Conservation (phyloP, 1,139 yeast species). For the Meyerozyma guilliermondii region DNA sequence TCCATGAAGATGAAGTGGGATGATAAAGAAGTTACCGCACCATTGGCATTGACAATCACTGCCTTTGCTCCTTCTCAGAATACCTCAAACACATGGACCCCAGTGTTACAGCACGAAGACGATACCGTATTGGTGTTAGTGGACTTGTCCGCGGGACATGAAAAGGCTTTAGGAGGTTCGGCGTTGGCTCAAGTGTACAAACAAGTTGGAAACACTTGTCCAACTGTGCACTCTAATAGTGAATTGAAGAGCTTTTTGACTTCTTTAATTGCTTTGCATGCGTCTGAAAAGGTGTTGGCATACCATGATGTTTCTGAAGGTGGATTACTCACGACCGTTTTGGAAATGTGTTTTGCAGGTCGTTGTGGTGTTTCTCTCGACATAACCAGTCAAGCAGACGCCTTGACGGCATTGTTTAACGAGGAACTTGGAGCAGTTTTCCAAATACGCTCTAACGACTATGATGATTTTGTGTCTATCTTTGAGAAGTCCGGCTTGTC, state of each 20-base stretch:
- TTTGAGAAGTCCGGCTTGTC: constrained; percentile 58
- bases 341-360: constrained; percentile 97
- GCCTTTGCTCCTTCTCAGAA: constrained; percentile 86
- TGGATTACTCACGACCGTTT: constrained; percentile 78
- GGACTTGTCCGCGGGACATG: constrained; percentile 62
- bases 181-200: constrained; percentile 91
- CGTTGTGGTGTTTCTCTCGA: constrained; percentile 67
- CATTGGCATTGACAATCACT: constrained; percentile 86
- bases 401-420: constrained; percentile 63
- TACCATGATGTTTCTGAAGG: constrained; percentile 98
- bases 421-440: constrained; percentile 97
- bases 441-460: constrained; percentile 63
- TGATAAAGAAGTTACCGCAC: constrained; percentile 88
- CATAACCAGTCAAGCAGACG: constrained; percentile 26
- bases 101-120: constrained; percentile 50
- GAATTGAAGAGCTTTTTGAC: constrained; percentile 65
- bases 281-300: constrained; percentile 63
- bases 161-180: constrained; percentile 77
- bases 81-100: constrained; percentile 94
- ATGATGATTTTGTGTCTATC: constrained; percentile 49
- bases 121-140: constrained; percentile 59
- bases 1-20: constrained; percentile 99
- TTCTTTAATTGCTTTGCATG: constrained; percentile 68
- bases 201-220: constrained; percentile 78
- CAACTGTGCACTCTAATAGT: constrained; percentile 70